A percentile compares a stretch with the other conserved stretches of the same genome.
These are phyloP conservation scores for Physcomitrellopsis africana DNA, from an alignment of 225 moss, liverwort and hornwort species.

Conservation along the genomic window DNA sequence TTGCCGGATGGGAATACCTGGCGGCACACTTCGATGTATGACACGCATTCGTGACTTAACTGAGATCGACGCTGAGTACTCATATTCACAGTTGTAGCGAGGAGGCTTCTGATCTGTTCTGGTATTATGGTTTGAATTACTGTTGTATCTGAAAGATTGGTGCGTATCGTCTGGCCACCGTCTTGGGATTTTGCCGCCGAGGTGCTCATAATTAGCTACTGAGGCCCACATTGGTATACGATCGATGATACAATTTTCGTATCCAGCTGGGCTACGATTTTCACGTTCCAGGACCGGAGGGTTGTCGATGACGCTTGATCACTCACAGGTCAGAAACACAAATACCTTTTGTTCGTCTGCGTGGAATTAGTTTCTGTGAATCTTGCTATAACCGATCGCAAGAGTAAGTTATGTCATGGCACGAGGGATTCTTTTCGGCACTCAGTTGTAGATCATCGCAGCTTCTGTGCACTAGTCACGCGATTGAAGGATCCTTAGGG, in stretches of 20 bases:
- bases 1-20: neutral
- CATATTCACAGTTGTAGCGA: conserved; percentile 14
- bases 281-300: conserved; percentile 8
- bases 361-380: conserved; percentile 11
- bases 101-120: conserved; percentile 9
- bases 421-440: too few species aligned
- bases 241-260: conserved; percentile 29
- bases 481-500: conserved; percentile 16
- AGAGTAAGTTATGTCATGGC: neutral
- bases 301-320: conserved; percentile 29
- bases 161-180: conserved; percentile 31
- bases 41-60: neutral
- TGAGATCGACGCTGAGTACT: neutral
- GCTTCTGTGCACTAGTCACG: too few species aligned
- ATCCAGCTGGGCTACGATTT: conserved; percentile 3
- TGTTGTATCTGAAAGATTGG: conserved; percentile 19
- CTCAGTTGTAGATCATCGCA: too few species aligned
- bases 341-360: conserved; percentile 16
- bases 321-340: conserved; percentile 43
- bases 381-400: conserved; percentile 3
- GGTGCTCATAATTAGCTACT: conserved; percentile 14
- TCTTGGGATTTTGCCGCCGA: conserved; percentile 31
- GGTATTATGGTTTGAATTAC: conserved; percentile 33
- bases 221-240: conserved; percentile 17
- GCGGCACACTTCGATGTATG: conserved; percentile 26